These are phyloP conservation scores for Exophiala bonariae DNA, from an alignment of 2,329 filamentous ascomycete genomes.

Conservation along the genomic window DNA sequence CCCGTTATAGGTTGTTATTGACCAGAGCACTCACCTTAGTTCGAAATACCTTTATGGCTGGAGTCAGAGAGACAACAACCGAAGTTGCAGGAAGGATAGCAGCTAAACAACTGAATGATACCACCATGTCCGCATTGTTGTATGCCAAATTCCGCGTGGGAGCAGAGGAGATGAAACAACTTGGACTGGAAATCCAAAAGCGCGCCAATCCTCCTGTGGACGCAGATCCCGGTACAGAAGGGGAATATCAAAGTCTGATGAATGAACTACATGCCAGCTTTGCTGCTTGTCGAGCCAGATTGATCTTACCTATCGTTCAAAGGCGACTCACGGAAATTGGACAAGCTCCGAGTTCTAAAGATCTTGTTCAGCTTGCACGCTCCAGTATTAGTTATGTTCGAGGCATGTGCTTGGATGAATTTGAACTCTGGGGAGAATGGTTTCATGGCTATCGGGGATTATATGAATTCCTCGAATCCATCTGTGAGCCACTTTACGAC, in stretches of 20 bases:
- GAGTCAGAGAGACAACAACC: constrained; percentile 61
- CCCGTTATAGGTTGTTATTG: constrained; percentile 80
- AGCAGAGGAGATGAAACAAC: constrained; percentile 64
- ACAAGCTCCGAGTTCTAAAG: constrained; percentile 60
- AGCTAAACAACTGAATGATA: constrained; percentile 68
- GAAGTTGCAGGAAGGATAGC: constrained; percentile 64
- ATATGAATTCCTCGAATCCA: constrained; percentile 66
- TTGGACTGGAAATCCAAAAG: constrained; percentile 69
- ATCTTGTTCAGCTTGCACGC: constrained; percentile 65
- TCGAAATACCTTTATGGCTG: constrained; percentile 64
- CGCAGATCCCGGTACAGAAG: constrained; percentile 57
- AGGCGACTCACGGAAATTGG: constrained; percentile 60
- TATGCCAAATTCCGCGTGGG: constrained; percentile 71
- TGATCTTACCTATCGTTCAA: constrained; percentile 62
- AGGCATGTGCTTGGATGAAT: constrained; percentile 66
- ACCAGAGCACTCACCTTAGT: constrained; percentile 67
- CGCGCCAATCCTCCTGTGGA: constrained; percentile 61
- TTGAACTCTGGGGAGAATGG: constrained; percentile 67
- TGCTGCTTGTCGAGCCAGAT: constrained; percentile 56
- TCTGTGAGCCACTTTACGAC: constrained; percentile 69
- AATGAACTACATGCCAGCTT: constrained; percentile 66
- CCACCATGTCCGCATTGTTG: constrained; percentile 68
- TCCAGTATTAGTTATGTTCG: constrained; percentile 66
- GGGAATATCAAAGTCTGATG: constrained; percentile 66
- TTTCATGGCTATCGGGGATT: constrained; percentile 63